Conservation (phyloP, 306 rosid species). For the Potentilla sterilis region DNA sequence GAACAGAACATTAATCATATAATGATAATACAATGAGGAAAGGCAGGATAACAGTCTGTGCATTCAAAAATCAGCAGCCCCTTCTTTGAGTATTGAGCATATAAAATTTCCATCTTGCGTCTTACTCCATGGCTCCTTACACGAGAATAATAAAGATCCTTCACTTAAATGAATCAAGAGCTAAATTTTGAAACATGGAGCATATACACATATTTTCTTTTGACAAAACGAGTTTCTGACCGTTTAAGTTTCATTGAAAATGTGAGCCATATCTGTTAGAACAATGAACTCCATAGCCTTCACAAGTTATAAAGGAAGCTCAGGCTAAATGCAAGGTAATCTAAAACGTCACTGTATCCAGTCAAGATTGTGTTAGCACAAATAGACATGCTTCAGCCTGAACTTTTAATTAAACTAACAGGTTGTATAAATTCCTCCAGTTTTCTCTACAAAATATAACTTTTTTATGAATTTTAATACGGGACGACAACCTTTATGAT, state of each 20-base stretch:
- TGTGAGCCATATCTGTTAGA: not conserved
- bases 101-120: not conserved
- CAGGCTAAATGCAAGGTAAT: not conserved
- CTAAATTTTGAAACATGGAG: not conserved
- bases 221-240: not conserved
- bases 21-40: conserved; percentile 7
- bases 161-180: not conserved
- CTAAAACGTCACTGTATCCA: not conserved
- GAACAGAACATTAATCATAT: conserved; percentile 18
- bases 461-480: not conserved
- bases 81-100: not conserved
- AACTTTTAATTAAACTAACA: not conserved
- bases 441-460: not conserved
- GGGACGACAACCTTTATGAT: not conserved
- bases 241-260: not conserved
- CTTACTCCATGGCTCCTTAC: not conserved
- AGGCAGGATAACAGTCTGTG: conserved; percentile 3
- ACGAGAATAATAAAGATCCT: not conserved
- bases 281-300: not conserved
- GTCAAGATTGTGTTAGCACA: not conserved
- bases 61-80: not conserved
- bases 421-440: not conserved
- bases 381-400: not conserved
- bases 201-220: not conserved
- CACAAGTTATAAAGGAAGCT: not conserved